These are phyloP conservation scores for Cytospora mali DNA, from an alignment of 2,329 filamentous ascomycete genomes.

Conservation along the genomic window DNA sequence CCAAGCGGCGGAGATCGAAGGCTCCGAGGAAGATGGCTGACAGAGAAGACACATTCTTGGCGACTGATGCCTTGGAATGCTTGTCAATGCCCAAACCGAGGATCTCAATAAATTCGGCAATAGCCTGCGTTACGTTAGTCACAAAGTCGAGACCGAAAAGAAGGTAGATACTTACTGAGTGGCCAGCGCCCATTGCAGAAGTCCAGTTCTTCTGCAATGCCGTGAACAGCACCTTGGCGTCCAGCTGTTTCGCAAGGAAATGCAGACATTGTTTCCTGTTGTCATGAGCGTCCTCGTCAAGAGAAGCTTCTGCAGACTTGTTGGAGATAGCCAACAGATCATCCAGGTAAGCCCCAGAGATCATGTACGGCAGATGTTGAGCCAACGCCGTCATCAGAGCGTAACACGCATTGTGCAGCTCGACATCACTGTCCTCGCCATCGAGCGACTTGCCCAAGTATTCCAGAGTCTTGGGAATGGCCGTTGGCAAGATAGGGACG, in stretches of 20 bases:
- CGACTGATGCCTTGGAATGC: constrained; percentile 76
- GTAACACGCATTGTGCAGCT: constrained; percentile 81
- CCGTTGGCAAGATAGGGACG: constrained; percentile 77
- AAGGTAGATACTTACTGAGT: constrained; percentile 53
- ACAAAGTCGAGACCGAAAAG: too few species aligned
- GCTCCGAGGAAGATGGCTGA: constrained; percentile 63
- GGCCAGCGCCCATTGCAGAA: constrained; percentile 63
- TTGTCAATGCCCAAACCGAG: constrained; percentile 73
- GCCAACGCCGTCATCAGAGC: constrained; percentile 78
- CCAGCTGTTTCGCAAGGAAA: constrained; percentile 75
- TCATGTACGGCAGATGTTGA: constrained; percentile 85
- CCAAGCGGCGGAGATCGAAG: constrained; percentile 67
- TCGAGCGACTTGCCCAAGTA: constrained; percentile 69
- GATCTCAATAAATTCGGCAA: constrained; percentile 69
- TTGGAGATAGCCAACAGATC: constrained; percentile 73
- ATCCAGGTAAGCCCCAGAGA: constrained; percentile 74
- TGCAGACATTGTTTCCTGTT: constrained; percentile 70
- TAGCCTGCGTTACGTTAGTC: constrained; percentile 54
- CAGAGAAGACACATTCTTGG: constrained; percentile 72
- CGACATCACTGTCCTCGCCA: constrained; percentile 54
- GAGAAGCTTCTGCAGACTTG: constrained; percentile 64
- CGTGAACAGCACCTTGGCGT: constrained; percentile 75
- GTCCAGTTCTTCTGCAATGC: constrained; percentile 74
- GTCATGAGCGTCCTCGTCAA: constrained; percentile 65
- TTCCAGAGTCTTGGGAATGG: constrained; percentile 70